phyloP scores from a whole-genome alignment of 257 asterid species.

The Solanum pimpinellifolium region DNA sequence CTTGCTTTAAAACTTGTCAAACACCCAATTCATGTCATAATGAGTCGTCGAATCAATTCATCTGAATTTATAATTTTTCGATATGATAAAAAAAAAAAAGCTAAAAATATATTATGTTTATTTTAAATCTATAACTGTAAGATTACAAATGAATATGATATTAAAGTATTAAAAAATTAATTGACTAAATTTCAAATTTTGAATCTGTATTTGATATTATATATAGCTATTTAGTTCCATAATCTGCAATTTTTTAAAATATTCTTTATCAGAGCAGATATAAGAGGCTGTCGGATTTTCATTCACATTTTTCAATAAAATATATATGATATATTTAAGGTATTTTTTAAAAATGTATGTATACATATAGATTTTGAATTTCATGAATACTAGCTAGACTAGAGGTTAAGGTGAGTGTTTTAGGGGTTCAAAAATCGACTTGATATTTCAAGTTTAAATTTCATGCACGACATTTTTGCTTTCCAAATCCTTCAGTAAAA shows the following conservation, averaged over 20 bases:
- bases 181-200: neutral
- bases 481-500: neutral
- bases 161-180: neutral
- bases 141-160: neutral
- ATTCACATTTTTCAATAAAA: neutral
- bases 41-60: rapidly evolving
- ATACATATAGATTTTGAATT: neutral
- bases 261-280: neutral
- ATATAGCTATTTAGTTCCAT: neutral
- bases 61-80: too few relatives aligned
- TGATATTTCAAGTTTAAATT: neutral
- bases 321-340: neutral
- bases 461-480: neutral
- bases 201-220: neutral
- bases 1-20: neutral
- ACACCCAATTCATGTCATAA: neutral
- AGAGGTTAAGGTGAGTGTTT: neutral
- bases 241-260: neutral
- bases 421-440: neutral
- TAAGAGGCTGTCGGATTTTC: neutral
- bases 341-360: neutral
- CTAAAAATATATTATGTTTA: neutral
- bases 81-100: neutral
- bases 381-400: neutral
- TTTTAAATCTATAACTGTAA: neutral